Base-by-base conservation (phyloP, 2,329 filamentous ascomycete species). In the Ramularia endophylla region DNA sequence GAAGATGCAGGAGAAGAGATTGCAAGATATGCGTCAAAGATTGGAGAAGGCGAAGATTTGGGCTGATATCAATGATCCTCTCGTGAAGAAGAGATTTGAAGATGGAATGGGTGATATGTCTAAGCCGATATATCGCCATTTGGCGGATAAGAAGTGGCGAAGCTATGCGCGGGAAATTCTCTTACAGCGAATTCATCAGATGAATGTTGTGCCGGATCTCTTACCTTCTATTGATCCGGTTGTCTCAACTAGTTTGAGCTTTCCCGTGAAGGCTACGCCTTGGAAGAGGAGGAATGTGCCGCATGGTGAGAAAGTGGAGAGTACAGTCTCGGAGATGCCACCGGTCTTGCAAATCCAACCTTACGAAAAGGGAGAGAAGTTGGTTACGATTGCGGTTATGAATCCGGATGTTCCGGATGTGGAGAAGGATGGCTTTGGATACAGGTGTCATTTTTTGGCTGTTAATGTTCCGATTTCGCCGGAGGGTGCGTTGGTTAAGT, bases 81-180 rank as follows among this genome's bases (percentile, higher is more conserved):
- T 87, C 27, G 87, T 97, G 47, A 95, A 95, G 78, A 86, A 87
- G 68, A 82, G 78, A 52, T 97, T 94, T 54, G 92, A 98, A 63
- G 89, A 97, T 65, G 88, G 89, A 17, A 66, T 83, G 56, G 88
- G 90, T 51, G 88, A 97, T 65, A 90, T 97, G 87, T 83, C 79
- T 70, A 94, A 94, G 65, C 90, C 90, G 49, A 89, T 98, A 61
- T 98, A 98, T 72, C 85, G 90, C 51, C 78, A 85, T 65, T 82
- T 97, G 37, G 87, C 90, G 46, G 78, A 95, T 60, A 71, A 76
- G 56, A 88, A 94, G 70, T 98, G 92, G 92, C 81, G 83, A 54
- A 74, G 80, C 50, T 88, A 92, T 70, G 83, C 87, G 61, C 80
- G 83, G 55, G 79, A 80, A 55, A 70, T 97, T 49, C 77, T 94